These are phyloP conservation scores for Hordeum vulgare DNA, from an alignment of 176 grass and related monocot genomes.

Conservation along the genomic window MorexV3_pseudomolecules_assembly NC_058524.1:620446404-620446903, in stretches of 20 bases:
- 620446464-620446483: slow-evolving; percentile 30
- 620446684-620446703: slow-evolving; percentile 81
- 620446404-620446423: background rate
- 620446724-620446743: slow-evolving; percentile 8
- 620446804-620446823: slow-evolving; percentile 64
- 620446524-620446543: slow-evolving; percentile 42
- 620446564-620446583: slow-evolving; percentile 56
- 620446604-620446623: slow-evolving; percentile 36
- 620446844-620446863: slow-evolving; percentile 61
- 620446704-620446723: slow-evolving; percentile 76
- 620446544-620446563: slow-evolving; percentile 79
- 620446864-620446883: slow-evolving; percentile 51
- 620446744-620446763: background rate
- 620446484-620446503: slow-evolving; percentile 22
- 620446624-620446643: slow-evolving; percentile 26
- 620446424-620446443: too few species aligned
- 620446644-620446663: slow-evolving; percentile 34
- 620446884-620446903: slow-evolving; percentile 70
- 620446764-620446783: slow-evolving; percentile 5
- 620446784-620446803: slow-evolving; percentile 49
- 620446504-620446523: slow-evolving; percentile 43
- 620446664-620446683: slow-evolving; percentile 57
- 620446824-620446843: slow-evolving; percentile 58
- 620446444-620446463: background rate
- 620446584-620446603: slow-evolving; percentile 29